Percentiles rank a stretch among this genome's conserved stretches.
These are phyloP conservation scores for Candida sp. DNA, from an alignment of 1,139 yeast species.

Conservation along the genomic window DNA sequence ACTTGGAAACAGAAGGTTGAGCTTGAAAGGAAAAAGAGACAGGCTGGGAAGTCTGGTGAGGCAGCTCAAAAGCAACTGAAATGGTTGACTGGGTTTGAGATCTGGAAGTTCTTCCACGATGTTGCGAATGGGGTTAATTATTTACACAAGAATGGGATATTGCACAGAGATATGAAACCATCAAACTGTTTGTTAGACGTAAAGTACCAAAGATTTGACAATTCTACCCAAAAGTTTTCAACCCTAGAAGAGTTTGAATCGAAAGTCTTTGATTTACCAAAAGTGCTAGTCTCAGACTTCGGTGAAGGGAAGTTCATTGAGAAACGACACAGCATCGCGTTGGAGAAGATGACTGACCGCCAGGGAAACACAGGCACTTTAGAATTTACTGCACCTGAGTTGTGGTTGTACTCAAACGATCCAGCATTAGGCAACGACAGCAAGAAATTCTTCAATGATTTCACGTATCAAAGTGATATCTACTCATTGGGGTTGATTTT, in stretches of 20 bases:
- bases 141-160: conserved; percentile 72
- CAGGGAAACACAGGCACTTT: conserved; percentile 84
- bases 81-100: conserved; percentile 41
- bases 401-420: conserved; percentile 45
- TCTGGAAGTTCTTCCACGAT: conserved; percentile 70
- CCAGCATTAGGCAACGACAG: conserved; percentile 18
- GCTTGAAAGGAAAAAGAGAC: conserved; percentile 25
- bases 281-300: conserved; percentile 81
- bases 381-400: conserved; percentile 88
- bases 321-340: conserved; percentile 23
- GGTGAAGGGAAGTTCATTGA: conserved; percentile 86
- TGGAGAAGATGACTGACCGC: conserved; percentile 22
- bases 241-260: conserved; percentile 23
- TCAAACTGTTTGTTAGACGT: conserved; percentile 75
- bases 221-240: conserved; percentile 13
- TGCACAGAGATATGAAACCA: conserved; percentile 89
- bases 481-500: conserved; percentile 85
- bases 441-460: conserved; percentile 47
- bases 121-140: conserved; percentile 72
- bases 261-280: conserved; percentile 51
- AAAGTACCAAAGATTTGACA: conserved; percentile 21
- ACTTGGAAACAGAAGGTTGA: conserved; percentile 32
- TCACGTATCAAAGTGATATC: conserved; percentile 73
- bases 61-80: conserved; percentile 5
- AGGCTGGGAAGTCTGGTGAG: conserved; percentile 14